Evolutionary conservation across 345 rosid species (phyloP).

Genomic region (Ceriops zippeliana): DNA sequence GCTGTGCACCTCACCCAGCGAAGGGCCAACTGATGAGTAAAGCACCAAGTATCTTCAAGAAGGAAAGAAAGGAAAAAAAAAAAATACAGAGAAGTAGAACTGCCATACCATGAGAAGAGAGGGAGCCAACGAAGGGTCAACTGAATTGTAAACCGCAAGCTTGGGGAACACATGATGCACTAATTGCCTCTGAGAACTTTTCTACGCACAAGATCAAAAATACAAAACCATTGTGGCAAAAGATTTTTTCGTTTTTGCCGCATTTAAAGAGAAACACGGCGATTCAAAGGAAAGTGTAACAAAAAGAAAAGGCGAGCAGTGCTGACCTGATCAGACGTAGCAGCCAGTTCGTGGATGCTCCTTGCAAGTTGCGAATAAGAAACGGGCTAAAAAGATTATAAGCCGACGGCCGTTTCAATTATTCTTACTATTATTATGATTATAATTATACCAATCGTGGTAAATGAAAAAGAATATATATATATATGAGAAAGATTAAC

Average conservation of each 20-base stretch:
- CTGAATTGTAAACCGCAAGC: conserved; percentile 96
- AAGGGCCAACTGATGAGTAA: background rate
- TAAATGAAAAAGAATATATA: background rate
- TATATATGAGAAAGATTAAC: background rate
- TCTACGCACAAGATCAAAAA: conserved; percentile 36
- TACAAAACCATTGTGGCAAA: background rate
- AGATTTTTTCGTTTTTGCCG: background rate
- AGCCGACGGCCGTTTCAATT: background rate
- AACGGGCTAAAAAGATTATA: conserved; percentile 52
- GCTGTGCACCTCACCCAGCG: no score
- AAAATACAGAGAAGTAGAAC: conserved; percentile 9
- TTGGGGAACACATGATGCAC: conserved; percentile 92
- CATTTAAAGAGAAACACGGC: no score
- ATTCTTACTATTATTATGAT: no score
- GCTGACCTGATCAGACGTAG: conserved; percentile 85
- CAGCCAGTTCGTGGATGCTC: conserved; percentile 97
- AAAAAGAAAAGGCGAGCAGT: conserved; percentile 4
- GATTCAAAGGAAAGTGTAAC: background rate
- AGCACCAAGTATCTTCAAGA: no score
- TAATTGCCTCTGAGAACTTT: conserved; percentile 89
- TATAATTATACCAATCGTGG: background rate
- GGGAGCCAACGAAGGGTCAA: conserved; percentile 97
- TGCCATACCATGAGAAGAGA: conserved; percentile 93
- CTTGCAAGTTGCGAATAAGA: conserved; percentile 97
- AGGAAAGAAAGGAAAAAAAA: background rate